phyloP scores from a whole-genome alignment of 768 basidiomycete genomes.

The Termitomyces sp. region DNA sequence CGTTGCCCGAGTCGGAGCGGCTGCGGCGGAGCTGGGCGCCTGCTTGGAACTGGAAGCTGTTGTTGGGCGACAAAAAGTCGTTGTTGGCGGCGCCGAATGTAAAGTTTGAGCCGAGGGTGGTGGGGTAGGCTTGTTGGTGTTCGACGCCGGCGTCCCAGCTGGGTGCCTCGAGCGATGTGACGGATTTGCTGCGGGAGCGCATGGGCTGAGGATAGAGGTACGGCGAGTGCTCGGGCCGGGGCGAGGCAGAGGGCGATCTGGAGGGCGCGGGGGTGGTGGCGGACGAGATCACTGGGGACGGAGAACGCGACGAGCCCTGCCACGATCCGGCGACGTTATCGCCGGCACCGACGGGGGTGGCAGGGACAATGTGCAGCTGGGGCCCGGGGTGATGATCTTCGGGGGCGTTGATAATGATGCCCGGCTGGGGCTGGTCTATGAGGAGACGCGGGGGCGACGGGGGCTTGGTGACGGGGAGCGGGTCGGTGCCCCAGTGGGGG shows the following conservation, averaged over 20 bases:
- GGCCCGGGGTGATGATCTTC: constrained; percentile 59
- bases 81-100: constrained; percentile 26
- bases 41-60: constrained; percentile 19
- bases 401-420: constrained; percentile 56
- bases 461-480: constrained; percentile 38
- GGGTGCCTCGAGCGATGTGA: constrained; percentile 52
- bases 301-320: constrained; percentile 16
- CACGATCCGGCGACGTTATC: no score
- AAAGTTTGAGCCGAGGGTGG: constrained; percentile 24
- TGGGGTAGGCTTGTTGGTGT: constrained; percentile 19
- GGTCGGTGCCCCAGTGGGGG: constrained; percentile 51
- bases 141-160: neutral
- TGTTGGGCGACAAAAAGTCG: constrained; percentile 8
- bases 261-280: constrained; percentile 25
- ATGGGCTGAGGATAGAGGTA: constrained; percentile 32
- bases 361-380: constrained; percentile 75
- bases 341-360: constrained; percentile 80
- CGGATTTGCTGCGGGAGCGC: constrained; percentile 57
- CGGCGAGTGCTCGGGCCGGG: constrained; percentile 12
- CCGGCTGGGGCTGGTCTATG: constrained; percentile 35
- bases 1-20: constrained; percentile 22
- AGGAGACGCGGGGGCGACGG: constrained; percentile 59
- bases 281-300: constrained; percentile 12
- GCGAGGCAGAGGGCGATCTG: constrained; percentile 19
- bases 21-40: constrained; percentile 21